phyloP scores from a whole-genome alignment of 345 rosid species.

The Acer saccharum region DNA sequence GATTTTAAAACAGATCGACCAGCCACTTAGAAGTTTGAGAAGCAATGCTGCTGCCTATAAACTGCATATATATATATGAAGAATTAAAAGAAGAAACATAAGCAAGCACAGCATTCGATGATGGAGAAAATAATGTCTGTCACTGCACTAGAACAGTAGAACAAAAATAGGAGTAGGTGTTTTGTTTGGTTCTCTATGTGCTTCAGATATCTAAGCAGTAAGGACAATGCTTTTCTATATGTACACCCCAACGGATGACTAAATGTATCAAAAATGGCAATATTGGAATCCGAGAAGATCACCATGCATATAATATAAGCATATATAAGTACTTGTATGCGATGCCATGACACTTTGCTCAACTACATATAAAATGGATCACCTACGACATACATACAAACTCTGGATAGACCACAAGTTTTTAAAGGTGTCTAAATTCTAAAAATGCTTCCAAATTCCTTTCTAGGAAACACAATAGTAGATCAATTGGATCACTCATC shows the following conservation, averaged over 20 bases:
- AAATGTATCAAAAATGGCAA: background rate
- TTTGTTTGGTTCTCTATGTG: constrained; percentile 7
- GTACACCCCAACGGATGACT: background rate
- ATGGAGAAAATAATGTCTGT: background rate
- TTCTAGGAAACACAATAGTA: background rate
- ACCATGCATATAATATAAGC: background rate
- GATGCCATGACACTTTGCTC: constrained; percentile 5
- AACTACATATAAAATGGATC: background rate
- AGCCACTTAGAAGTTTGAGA: background rate
- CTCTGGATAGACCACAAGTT: background rate
- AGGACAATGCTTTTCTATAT: constrained; percentile 1
- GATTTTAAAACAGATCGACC: background rate
- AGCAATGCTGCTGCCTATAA: background rate
- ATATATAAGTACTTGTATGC: background rate
- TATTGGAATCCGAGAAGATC: constrained; percentile 22
- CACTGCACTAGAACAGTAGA: background rate
- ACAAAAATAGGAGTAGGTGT: background rate
- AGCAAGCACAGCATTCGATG: background rate
- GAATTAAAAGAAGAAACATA: background rate
- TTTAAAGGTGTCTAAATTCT: background rate
- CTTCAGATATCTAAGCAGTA: constrained; percentile 6
- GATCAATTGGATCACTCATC: background rate
- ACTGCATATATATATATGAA: background rate
- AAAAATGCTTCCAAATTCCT: background rate
- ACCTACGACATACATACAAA: background rate